Base-by-base conservation (phyloP, 1,139 yeast genomes). In the Candida sp. region DNA sequence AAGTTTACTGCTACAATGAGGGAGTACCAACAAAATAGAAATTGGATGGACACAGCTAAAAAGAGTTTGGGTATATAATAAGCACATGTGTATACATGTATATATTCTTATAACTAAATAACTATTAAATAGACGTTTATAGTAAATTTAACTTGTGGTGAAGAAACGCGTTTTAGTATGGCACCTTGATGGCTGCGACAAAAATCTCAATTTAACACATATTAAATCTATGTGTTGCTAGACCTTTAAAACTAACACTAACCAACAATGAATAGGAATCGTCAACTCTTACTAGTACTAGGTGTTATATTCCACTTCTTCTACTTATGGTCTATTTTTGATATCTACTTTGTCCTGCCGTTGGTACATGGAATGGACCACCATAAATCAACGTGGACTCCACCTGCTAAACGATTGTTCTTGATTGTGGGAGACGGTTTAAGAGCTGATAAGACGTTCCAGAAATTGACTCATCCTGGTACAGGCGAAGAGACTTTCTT, bases 301-400 rank as follows among this genome's bases (percentile, higher is more conserved):
- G 99, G 99, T 40, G 84, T 93, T 42, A 60, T 82, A 22, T 95
- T 95, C 78, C 99, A 95, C 62, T 68, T 87, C 56, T 82, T 87
- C 58, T 95, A 90, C 68, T 66, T 93, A 55, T 88, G 97, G 97
- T 90, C 97, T 36, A 95, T 95, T 54, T 93, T 95, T 61, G 99
- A 95, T 67, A 95, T 95, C 53, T 95, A 95, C 68, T 95, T 95
- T 60, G 97, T 93, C 48, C 86, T 93, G 53, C 99, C 99, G 1
- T 68, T 95, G 65, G 98, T 93, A n/a, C 98, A 93, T 63, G 99
- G 98, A 5, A 91, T 93, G 98, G 75, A 75, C 41, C 95, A 87
- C 51, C 87, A 83, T 56, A 66, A 66, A 43, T 81, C 93, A 36
- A 86, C 95, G 4, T 57, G 63, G 9, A 64, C 61, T 2, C 83